Evolutionary conservation across 331 rosid genomes (phyloP).

Genomic region (Prunus yedoensis): DNA sequence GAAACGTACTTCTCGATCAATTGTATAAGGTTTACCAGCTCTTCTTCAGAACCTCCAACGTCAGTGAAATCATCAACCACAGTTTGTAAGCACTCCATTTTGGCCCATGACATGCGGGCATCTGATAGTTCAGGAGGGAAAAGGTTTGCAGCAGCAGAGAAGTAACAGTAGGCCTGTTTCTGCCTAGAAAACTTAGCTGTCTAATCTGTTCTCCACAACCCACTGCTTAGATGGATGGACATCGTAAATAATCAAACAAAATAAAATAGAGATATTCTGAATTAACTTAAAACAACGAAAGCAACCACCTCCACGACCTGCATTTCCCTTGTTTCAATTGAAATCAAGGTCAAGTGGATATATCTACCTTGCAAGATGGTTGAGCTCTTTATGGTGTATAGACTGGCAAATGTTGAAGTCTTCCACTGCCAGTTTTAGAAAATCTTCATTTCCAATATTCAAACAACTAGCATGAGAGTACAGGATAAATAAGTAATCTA

Average conservation of each 20-base stretch:
- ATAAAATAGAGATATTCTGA: background rate
- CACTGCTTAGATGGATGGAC: slow-evolving; percentile 42
- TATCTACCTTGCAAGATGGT: slow-evolving; percentile 52
- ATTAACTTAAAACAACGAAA: background rate
- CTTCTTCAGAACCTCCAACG: slow-evolving; percentile 66
- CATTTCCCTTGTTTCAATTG: too few species aligned
- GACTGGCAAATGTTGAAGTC: slow-evolving; percentile 74
- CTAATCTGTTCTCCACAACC: slow-evolving; percentile 57
- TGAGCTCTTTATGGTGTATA: slow-evolving; percentile 51
- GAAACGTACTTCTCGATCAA: slow-evolving; percentile 63
- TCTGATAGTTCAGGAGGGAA: slow-evolving; percentile 60
- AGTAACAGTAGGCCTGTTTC: slow-evolving; percentile 64
- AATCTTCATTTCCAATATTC: slow-evolving; percentile 58
- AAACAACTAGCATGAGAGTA: slow-evolving; percentile 42
- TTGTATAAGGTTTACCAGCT: slow-evolving; percentile 56
- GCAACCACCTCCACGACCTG: background rate
- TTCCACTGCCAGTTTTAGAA: slow-evolving; percentile 62
- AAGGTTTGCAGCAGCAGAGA: slow-evolving; percentile 62
- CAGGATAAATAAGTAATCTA: background rate
- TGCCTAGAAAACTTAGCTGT: slow-evolving; percentile 76
- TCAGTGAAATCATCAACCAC: slow-evolving; percentile 84
- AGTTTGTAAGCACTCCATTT: slow-evolving; percentile 67
- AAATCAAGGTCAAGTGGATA: background rate
- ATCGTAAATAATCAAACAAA: background rate
- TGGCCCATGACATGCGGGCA: slow-evolving; percentile 83